Evolutionary conservation across 257 asterid species (phyloP).

Genomic region (Echium plantagineum): DNA sequence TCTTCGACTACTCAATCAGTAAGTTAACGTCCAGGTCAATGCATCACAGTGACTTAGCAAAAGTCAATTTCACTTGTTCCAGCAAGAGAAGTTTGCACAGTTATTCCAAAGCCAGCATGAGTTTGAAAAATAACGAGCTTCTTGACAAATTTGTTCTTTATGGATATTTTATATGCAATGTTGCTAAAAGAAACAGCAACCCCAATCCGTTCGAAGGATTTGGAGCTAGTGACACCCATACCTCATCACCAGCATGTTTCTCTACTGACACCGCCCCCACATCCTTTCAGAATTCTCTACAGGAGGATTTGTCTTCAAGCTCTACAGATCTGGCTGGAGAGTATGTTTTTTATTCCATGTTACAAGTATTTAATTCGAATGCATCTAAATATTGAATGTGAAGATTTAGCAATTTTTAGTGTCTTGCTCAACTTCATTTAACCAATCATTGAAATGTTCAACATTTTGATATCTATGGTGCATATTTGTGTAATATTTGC

Average conservation of each 20-base stretch:
- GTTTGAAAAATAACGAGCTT: constrained; percentile 48
- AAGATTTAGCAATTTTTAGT: too few relatives aligned
- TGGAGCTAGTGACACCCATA: constrained; percentile 35
- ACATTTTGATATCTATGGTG: too few relatives aligned
- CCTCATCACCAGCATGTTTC: constrained; percentile 39
- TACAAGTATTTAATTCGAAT: background rate
- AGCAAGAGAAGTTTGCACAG: constrained; percentile 28
- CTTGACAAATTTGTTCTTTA: constrained; percentile 52
- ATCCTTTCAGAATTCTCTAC: constrained; percentile 41
- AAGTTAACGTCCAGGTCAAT: constrained; percentile 25
- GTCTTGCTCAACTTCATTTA: too few relatives aligned
- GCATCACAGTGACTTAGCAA: constrained; percentile 27
- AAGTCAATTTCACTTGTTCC: constrained; percentile 29
- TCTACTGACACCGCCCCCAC: constrained; percentile 54
- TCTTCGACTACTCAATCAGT: constrained; percentile 22
- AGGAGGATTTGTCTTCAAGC: constrained; percentile 31
- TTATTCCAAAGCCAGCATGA: constrained; percentile 49
- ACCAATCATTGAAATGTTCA: too few relatives aligned
- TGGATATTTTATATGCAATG: constrained; percentile 54
- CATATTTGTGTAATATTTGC: background rate
- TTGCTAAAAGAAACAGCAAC: constrained; percentile 35
- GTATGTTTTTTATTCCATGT: constrained; percentile 34
- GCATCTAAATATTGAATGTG: background rate
- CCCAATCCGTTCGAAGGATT: constrained; percentile 33
- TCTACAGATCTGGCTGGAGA: constrained; percentile 40